A percentile compares a stretch with the other conserved stretches of the same genome.
Conservation (phyloP, 1,284 basidiomycete genomes). For the Pseudomicrostroma phylloplanum region DNA sequence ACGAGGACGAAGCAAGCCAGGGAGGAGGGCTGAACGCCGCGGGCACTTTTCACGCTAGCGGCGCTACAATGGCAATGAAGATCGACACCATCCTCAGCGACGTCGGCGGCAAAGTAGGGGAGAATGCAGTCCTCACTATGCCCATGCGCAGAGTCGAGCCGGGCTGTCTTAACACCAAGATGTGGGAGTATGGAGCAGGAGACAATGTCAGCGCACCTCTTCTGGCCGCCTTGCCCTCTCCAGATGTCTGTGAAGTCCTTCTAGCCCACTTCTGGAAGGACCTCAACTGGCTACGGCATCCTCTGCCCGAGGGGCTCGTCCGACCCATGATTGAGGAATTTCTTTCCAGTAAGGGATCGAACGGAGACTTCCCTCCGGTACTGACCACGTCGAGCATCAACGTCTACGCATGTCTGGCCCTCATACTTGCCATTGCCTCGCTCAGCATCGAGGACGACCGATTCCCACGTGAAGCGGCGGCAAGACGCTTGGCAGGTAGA, state of each 20-base stretch:
- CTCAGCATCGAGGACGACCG: constrained; percentile 13
- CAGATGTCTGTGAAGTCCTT: constrained; percentile 24
- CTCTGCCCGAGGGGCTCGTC: background rate
- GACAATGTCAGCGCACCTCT: constrained; percentile 24
- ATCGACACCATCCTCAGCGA: constrained; percentile 34
- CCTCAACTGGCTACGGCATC: constrained; percentile 46
- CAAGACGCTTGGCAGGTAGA: constrained; percentile 11
- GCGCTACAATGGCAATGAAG: constrained; percentile 28
- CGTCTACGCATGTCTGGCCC: constrained; percentile 34
- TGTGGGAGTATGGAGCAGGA: constrained; percentile 35
- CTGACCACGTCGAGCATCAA: constrained; percentile 36
- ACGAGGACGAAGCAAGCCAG: constrained; percentile 29
- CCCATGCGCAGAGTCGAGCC: constrained; percentile 24
- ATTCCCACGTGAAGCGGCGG: constrained; percentile 11
- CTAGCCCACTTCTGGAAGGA: constrained; percentile 38
- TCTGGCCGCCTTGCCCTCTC: constrained; percentile 46
- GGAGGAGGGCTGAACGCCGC: constrained; percentile 27
- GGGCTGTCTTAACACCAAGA: constrained; percentile 30
- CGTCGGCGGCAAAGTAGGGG: background rate
- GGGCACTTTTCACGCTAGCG: constrained; percentile 28
- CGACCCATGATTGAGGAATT: constrained; percentile 5
- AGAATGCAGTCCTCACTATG: constrained; percentile 18
- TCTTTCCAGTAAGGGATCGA: background rate
- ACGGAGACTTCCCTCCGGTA: constrained; percentile 31
- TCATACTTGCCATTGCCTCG: constrained; percentile 26